Evolutionary conservation across 352 stramenopile genomes (phyloP).

Genomic region (Salisapilia sapeloensis): DNA sequence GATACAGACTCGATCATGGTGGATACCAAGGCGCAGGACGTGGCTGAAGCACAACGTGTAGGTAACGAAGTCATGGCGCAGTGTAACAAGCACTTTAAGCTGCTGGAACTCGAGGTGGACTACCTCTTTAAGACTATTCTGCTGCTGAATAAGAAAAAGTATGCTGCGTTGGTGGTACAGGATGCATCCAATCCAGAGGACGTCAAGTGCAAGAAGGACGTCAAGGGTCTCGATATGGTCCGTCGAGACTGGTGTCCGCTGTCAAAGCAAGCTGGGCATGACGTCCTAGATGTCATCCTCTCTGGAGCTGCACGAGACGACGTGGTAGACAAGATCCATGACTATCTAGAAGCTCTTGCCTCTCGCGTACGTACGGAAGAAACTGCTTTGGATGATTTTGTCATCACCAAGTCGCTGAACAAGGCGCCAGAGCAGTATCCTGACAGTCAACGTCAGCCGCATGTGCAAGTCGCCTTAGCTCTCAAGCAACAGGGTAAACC

Average conservation of each 20-base stretch:
- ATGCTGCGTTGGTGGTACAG: conserved; percentile 93
- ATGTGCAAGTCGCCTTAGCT: conserved; percentile 95
- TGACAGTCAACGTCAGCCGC: conserved; percentile 91
- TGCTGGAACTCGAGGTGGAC: conserved; percentile 99
- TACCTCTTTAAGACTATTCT: conserved; percentile 99
- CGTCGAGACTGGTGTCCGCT: conserved; percentile 97
- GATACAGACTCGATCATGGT: conserved; percentile 99
- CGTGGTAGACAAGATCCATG: conserved; percentile 92
- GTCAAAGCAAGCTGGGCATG: conserved; percentile 93
- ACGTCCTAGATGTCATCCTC: conserved; percentile 95
- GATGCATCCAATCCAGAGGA: conserved; percentile 36
- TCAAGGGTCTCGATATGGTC: conserved; percentile 97
- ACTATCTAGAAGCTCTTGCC: conserved; percentile 87
- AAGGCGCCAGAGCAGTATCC: conserved; percentile 97
- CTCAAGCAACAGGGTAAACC: conserved; percentile 90
- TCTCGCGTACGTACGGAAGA: conserved; percentile 88
- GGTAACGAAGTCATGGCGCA: conserved; percentile 92
- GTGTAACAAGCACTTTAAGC: conserved; percentile 98
- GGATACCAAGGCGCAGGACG: conserved; percentile 83
- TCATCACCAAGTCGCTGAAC: conserved; percentile 99
- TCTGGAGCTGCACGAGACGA: conserved; percentile 89
- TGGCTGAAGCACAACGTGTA: conserved; percentile 88
- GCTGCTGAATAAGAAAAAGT: conserved; percentile 99
- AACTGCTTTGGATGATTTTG: conserved; percentile 92
- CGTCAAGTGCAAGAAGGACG: conserved; percentile 88